These are phyloP conservation scores for Colletotrichum brevisporum DNA, from an alignment of 2,329 filamentous ascomycete genomes.

Conservation along the genomic window DNA sequence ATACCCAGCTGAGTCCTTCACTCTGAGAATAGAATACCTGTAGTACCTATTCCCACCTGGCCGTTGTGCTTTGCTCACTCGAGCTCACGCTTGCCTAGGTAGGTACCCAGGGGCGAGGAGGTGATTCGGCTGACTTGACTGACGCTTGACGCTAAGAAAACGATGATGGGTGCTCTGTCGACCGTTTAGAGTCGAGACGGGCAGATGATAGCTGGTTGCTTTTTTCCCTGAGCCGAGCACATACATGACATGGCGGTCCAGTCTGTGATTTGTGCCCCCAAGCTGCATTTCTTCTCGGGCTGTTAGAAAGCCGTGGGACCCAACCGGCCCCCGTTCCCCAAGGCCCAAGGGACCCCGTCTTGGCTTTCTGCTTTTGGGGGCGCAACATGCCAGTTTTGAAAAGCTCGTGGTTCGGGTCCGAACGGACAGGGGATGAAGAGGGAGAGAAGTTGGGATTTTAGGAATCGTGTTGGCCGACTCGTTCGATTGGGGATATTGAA, in stretches of 20 bases:
- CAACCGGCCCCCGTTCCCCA: background rate
- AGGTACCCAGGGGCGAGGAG: too few species aligned
- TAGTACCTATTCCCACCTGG: background rate
- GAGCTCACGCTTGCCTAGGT: background rate
- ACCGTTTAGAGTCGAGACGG: background rate
- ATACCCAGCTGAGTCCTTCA: too few species aligned
- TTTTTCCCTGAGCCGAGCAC: background rate
- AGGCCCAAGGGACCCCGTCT: slow-evolving; percentile 1
- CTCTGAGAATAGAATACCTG: background rate
- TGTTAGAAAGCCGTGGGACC: background rate
- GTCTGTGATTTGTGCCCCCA: slow-evolving; percentile 3
- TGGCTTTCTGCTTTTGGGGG: slow-evolving; percentile 7
- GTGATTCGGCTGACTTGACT: slow-evolving; percentile 1
- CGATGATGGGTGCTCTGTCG: slow-evolving; percentile 1
- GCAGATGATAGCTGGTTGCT: slow-evolving; percentile 8
- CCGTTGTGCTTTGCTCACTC: slow-evolving; percentile 3
- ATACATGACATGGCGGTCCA: slow-evolving; percentile 21
- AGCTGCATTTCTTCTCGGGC: background rate
- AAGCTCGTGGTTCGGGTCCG: slow-evolving; percentile 19
- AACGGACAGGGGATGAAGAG: background rate
- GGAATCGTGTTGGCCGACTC: background rate
- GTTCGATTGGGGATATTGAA: slow-evolving; percentile 34
- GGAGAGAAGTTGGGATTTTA: background rate
- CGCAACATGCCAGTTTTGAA: slow-evolving; percentile 19
- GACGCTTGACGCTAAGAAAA: background rate